A percentile compares a stretch with the other conserved stretches of the same genome.
phyloP scores from a whole-genome alignment of 2,329 filamentous ascomycete species.

The Corynespora cassiicola region DNA sequence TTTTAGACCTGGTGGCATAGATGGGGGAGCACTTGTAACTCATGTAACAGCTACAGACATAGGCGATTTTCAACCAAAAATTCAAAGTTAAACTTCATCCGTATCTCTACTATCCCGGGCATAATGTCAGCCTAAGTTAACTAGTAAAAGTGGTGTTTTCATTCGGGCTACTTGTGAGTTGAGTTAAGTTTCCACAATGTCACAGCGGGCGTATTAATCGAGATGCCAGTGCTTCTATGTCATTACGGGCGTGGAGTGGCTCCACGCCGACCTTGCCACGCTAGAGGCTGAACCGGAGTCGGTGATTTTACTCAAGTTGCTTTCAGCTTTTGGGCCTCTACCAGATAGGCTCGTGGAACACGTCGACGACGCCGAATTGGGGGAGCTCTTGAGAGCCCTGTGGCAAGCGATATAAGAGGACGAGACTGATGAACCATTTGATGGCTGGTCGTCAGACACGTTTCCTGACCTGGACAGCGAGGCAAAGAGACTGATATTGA shows the following conservation, averaged over 20 bases:
- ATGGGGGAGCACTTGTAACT: too few relatives aligned
- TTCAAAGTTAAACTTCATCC: too few relatives aligned
- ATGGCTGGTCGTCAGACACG: constrained; percentile 30
- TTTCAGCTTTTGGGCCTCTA: constrained; percentile 32
- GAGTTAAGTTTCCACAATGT: constrained; percentile 8
- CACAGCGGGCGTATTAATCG: constrained; percentile 6
- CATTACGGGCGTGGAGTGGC: constrained; percentile 28
- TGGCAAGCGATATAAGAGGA: constrained; percentile 21
- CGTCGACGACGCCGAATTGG: constrained; percentile 31
- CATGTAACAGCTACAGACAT: too few relatives aligned
- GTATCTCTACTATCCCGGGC: too few relatives aligned
- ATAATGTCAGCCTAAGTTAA: too few relatives aligned
- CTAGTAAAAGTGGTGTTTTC: too few relatives aligned
- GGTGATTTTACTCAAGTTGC: constrained; percentile 33
- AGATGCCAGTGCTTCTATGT: constrained; percentile 26
- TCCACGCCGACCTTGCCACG: constrained; percentile 29
- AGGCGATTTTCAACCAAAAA: too few relatives aligned
- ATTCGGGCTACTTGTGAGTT: constrained; percentile 17
- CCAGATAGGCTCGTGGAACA: constrained; percentile 31
- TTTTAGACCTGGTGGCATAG: too few relatives aligned
- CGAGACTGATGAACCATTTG: constrained; percentile 24
- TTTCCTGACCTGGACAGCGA: constrained; percentile 37
- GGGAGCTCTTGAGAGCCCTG: constrained; percentile 24
- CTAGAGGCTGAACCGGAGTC: constrained; percentile 30
- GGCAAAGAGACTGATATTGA: constrained; percentile 35